phyloP scores from a whole-genome alignment of 2,329 filamentous ascomycete genomes.

The Epichloe bromicola region DNA sequence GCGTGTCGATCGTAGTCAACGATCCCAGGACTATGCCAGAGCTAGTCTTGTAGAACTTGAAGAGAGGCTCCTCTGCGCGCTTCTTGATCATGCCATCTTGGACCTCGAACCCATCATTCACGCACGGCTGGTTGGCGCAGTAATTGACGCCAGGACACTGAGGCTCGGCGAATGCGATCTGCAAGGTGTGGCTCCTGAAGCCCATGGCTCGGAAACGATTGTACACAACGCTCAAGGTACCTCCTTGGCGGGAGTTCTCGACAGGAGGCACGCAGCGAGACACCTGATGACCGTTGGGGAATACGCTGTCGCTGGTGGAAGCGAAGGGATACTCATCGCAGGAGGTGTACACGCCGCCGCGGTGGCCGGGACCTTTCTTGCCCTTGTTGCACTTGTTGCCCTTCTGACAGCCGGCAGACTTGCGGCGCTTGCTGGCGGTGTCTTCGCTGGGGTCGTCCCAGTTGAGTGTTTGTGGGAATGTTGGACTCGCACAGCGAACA shows the following conservation, averaged over 20 bases:
- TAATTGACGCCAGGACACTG: conserved; percentile 6
- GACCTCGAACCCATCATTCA: conserved; percentile 11
- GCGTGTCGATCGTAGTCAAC: conserved; percentile 2
- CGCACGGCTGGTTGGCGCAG: conserved; percentile 10
- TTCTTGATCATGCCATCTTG: conserved; percentile 8
- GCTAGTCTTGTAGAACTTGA: conserved; percentile 9
- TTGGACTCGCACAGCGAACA: not conserved
- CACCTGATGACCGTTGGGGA: conserved; percentile 8
- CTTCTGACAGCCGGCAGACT: conserved; percentile 6
- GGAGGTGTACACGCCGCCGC: conserved; percentile 3
- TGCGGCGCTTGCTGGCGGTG: not conserved
- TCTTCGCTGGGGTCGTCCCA: not conserved
- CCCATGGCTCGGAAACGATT: not conserved
- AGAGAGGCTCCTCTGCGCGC: conserved; percentile 6
- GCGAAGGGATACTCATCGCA: conserved; percentile 12
- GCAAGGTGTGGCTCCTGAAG: not conserved
- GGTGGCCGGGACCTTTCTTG: conserved; percentile 7
- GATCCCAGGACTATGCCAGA: conserved; percentile 10
- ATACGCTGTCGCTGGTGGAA: conserved; percentile 4
- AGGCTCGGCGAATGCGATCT: conserved; percentile 9
- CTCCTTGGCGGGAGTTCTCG: conserved; percentile 7
- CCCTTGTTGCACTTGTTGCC: conserved; percentile 8
- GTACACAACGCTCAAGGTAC: conserved; percentile 2
- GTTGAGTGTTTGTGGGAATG: not conserved
- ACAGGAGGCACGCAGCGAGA: conserved; percentile 10